Evolutionary conservation across 768 basidiomycete genomes (phyloP), one percentile per base, ranked within the genome.

Genomic region (Hypsizygus marmoreus): DNA sequence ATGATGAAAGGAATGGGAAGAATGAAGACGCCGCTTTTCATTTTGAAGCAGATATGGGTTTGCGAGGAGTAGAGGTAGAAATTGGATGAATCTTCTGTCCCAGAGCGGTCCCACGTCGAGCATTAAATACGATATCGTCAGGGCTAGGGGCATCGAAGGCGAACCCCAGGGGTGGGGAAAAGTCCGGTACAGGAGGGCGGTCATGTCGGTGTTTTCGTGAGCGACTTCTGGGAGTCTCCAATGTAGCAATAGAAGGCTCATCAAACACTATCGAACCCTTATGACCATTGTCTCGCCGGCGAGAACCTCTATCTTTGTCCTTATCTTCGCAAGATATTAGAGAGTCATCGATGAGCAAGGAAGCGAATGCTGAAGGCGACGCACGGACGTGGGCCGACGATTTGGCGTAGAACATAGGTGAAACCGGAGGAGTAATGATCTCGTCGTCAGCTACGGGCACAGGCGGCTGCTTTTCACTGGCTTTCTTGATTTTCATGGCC

Each of bases 71-170:
- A 17, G 50, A 29, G 17, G 59, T 23, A 11, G 59, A 53, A 22
- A 49, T 26, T 26, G 58, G 24, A 33, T 58, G 51, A 41, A 55
- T 65, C 43, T 70, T 68, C 43, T 74, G 69, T 9, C 66, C 74
- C 37, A 87, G 66, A 23, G 82, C 68, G 4, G 92, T 88, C 35
- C 88, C 88, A 42, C 79, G 82, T 38, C 92, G 81, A 43, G 92
- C 90, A 54, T 81, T 81, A 56, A 88, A 71, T 7, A 97, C 83
- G 51, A 90, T 68, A 58, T 97, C 95, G 55, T 98, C 95, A 16
- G 95, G 95, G 65, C 94, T 97, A 26, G 90, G 91, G 17, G 75
- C 77, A 51, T 93, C 82, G 59, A 94, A 92, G 8, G 81, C 69
- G 61, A 90, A 91, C 2, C 70, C 66, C 30, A 62, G 60, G 13